phyloP scores from a whole-genome alignment of 2,329 filamentous ascomycete genomes.

The Fusarium verrucosum region DNA sequence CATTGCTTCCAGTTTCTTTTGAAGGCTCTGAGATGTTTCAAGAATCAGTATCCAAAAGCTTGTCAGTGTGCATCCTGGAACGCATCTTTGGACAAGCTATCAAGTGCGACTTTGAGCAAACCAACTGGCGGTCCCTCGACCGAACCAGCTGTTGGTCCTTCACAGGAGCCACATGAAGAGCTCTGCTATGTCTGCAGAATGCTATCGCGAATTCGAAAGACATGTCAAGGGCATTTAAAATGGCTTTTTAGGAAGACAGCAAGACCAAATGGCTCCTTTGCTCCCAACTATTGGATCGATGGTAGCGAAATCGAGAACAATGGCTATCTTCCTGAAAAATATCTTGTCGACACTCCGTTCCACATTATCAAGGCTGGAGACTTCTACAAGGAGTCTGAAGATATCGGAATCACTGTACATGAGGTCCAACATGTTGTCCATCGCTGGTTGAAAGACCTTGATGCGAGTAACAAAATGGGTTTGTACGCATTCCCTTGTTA shows the following conservation, averaged over 20 bases:
- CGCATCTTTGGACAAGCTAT: no score
- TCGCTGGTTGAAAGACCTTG: not conserved
- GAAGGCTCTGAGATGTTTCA: not conserved
- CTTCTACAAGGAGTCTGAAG: not conserved
- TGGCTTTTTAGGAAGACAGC: not conserved
- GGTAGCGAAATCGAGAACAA: not conserved
- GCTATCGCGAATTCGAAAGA: not conserved
- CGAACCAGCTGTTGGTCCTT: no score
- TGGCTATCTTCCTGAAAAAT: accelerated
- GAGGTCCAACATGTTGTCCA: not conserved
- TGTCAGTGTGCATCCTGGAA: no score
- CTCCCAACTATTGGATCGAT: not conserved
- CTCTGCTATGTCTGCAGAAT: no score
- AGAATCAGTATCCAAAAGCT: no score
- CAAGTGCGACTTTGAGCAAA: no score
- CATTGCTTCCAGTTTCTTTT: not conserved
- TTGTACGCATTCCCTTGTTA: no score
- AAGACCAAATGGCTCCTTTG: accelerated
- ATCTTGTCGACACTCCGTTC: not conserved
- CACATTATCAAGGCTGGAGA: not conserved
- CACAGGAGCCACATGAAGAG: no score
- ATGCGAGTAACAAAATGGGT: not conserved
- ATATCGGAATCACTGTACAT: not conserved
- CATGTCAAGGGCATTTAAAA: not conserved
- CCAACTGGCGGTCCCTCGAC: no score